A percentile compares a stretch with the other conserved stretches of the same genome.
phyloP scores from a whole-genome alignment of 1,139 yeast species.

The Protomyces macrosporus region DNA sequence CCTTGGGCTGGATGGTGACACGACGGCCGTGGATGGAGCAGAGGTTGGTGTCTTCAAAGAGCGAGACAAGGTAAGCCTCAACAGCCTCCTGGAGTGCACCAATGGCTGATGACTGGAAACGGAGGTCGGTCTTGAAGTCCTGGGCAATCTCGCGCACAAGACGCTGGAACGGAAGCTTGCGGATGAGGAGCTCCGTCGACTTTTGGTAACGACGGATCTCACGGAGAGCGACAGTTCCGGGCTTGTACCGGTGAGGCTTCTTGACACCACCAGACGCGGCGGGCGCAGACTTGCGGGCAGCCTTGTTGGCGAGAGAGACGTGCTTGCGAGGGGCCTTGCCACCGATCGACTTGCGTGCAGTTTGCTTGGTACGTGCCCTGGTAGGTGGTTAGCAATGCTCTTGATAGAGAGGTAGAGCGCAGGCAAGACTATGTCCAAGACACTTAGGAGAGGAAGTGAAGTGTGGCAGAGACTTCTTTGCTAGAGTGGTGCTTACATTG shows the following conservation, averaged over 20 bases:
- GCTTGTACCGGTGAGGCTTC: conserved; percentile 99
- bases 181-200: conserved; percentile 91
- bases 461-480: not conserved
- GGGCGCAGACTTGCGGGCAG: conserved; percentile 93
- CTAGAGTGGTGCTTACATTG: not conserved
- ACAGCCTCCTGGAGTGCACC: conserved; percentile 99
- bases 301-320: conserved; percentile 79
- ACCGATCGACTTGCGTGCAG: conserved; percentile 98
- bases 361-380: conserved; percentile 95
- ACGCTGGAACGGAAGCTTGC: conserved; percentile 99
- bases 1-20: conserved; percentile 99
- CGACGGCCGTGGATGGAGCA: conserved; percentile 99
- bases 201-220: conserved; percentile 99
- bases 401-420: not conserved
- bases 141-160: conserved; percentile 97
- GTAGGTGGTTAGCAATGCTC: not conserved
- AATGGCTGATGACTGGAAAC: conserved; percentile 97
- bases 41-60: conserved; percentile 90
- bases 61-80: conserved; percentile 88
- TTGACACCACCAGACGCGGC: conserved; percentile 92
- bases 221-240: conserved; percentile 99
- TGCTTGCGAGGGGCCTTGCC: conserved; percentile 99
- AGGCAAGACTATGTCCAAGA: not conserved
- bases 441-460: not conserved
- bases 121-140: conserved; percentile 95